phyloP scores from a whole-genome alignment of 2,329 filamentous ascomycete genomes.

The Monilinia aucupariae region DNA sequence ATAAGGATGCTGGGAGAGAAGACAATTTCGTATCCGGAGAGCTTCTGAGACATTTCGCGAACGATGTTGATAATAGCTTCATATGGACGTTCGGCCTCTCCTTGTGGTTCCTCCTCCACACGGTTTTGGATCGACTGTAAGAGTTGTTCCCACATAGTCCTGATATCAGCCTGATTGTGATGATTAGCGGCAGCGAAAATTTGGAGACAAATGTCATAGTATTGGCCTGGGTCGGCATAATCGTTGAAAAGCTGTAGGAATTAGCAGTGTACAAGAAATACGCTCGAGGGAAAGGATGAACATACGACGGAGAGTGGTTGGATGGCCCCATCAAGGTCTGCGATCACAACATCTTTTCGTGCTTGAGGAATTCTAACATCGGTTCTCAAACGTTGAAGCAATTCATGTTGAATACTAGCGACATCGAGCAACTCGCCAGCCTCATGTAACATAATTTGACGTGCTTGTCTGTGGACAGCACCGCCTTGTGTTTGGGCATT shows the following conservation, averaged over 20 bases:
- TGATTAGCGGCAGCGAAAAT: slow-evolving; percentile 92
- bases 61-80: slow-evolving; percentile 62
- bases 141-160: slow-evolving; percentile 76
- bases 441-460: slow-evolving; percentile 79
- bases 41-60: slow-evolving; percentile 59
- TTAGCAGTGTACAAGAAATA: slow-evolving; percentile 16
- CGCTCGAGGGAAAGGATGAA: slow-evolving; percentile 22
- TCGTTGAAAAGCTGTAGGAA: slow-evolving; percentile 72
- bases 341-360: slow-evolving; percentile 58
- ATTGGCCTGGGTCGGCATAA: slow-evolving; percentile 84
- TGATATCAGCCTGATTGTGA: slow-evolving; percentile 79
- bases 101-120: slow-evolving; percentile 37
- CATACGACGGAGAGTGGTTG: slow-evolving; percentile 70
- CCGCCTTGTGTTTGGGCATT: slow-evolving; percentile 82
- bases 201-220: slow-evolving; percentile 87
- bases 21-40: slow-evolving; percentile 59
- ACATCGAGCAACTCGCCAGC: slow-evolving; percentile 85
- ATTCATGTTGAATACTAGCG: slow-evolving; percentile 89
- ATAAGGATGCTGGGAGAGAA: slow-evolving; percentile 59
- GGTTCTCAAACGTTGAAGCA: slow-evolving; percentile 69
- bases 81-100: slow-evolving; percentile 53
- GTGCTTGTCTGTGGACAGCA: slow-evolving; percentile 70
- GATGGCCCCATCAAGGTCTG: slow-evolving; percentile 71
- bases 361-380: slow-evolving; percentile 65
- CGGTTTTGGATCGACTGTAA: slow-evolving; percentile 63